Base-by-base conservation (phyloP, 2,329 filamentous ascomycete genomes). In the Chrysoporthe cubensis region DNA sequence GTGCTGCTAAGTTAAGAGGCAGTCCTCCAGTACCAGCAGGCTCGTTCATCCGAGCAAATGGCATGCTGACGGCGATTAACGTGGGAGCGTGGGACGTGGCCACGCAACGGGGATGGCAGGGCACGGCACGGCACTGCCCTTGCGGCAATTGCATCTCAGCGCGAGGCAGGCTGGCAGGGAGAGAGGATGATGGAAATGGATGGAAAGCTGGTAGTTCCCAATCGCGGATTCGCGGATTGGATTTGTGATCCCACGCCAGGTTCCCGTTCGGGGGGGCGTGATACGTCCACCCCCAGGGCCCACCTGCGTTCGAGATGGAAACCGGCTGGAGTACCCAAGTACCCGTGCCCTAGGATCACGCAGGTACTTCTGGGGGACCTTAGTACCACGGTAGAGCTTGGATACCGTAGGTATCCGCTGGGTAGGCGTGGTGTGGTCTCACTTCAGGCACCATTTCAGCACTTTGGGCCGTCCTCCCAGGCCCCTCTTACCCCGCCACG, bases 61-160 rank as follows among this genome's bases (percentile, higher is more conserved):
- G 11, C n/a, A 56, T n/a, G 40, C 18, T 56, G 52, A 65, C 32
- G 42, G 60, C 54, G 34, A 52, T 48, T 48, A 52, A 21, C 57
- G 62, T 34, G 62, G 54, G 56, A 67, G 26, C 66, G 48, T 40
- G 34, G 56, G 9, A 57, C 54, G 32, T n/a, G 21, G 50, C 50
- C 50, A 26, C 50, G 26, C 50, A 54, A 52, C 14, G 44, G 26
- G 26, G 26, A 37, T 34, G 52, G 26, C 26, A 56, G 4, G 26
- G 37, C 26, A 34, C 18, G 32, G 44, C 44, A 57, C 32, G 34
- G 32, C 11, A 21, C 6, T 52, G 48, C n/a, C 48, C 26, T 21
- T 26, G 48, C n/a, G 13, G 21, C 8, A 26, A 8, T 16, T 54
- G 26, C 50, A 21, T 21, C 32, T 26, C 5, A 16, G 4, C 3